These are phyloP conservation scores for Cercospora sp. DNA, from an alignment of 2,329 filamentous ascomycete species.

Conservation along the genomic window DNA sequence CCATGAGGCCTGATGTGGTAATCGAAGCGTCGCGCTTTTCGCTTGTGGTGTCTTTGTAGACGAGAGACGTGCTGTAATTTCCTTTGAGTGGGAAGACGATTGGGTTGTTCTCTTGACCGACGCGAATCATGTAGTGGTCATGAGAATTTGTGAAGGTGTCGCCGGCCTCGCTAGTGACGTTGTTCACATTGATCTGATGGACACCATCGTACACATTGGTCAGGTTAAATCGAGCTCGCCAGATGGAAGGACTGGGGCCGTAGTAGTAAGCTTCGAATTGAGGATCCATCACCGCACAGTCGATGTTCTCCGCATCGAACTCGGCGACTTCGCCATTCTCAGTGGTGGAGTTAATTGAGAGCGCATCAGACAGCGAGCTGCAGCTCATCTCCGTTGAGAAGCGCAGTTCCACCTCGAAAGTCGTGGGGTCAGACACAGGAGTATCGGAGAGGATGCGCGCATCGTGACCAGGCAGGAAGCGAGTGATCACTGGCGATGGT, in stretches of 20 bases:
- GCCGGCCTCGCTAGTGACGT: conserved; percentile 49
- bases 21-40: conserved; percentile 31
- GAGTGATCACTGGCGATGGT: conserved; percentile 60
- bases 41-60: conserved; percentile 42
- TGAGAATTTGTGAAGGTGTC: conserved; percentile 50
- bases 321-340: conserved; percentile 47
- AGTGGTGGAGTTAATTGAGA: conserved; percentile 57
- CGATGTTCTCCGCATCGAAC: conserved; percentile 48
- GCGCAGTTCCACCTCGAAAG: conserved; percentile 54
- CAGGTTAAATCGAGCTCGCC: conserved; percentile 56
- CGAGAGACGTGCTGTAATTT: conserved; percentile 59
- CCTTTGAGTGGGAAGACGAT: conserved; percentile 57
- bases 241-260: conserved; percentile 56
- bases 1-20: conserved; percentile 46
- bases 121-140: conserved; percentile 63
- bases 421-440: conserved; percentile 35
- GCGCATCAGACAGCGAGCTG: conserved; percentile 51
- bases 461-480: conserved; percentile 63
- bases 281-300: conserved; percentile 47
- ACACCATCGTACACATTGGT: conserved; percentile 61
- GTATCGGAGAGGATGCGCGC: conserved; percentile 54
- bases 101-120: conserved; percentile 59
- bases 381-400: conserved; percentile 65
- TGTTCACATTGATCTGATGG: conserved; percentile 58
- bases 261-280: conserved; percentile 43